Evolutionary conservation across 306 rosid genomes (phyloP).

Genomic region (Acacia melanoxylon): DNA sequence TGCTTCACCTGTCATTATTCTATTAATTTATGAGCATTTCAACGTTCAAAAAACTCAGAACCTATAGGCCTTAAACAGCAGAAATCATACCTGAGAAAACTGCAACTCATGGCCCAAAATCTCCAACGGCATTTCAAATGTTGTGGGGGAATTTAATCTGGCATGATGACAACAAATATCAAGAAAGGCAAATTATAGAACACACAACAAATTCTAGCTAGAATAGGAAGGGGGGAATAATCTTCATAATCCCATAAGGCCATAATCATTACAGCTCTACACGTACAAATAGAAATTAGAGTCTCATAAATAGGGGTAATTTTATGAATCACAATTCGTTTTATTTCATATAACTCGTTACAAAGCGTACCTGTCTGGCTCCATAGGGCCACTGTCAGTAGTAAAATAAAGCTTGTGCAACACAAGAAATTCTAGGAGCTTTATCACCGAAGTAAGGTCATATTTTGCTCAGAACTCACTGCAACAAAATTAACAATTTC

Average conservation of each 20-base stretch:
- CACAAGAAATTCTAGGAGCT: constrained; percentile 19
- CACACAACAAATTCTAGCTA: neutral
- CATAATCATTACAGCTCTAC: neutral
- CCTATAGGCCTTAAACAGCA: neutral
- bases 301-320: neutral
- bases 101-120: constrained; percentile 80
- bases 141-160: constrained; percentile 84
- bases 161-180: constrained; percentile 15
- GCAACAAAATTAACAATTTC: neutral
- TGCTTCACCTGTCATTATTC: neutral
- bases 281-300: neutral
- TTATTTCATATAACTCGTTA: constrained; percentile 1
- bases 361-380: constrained; percentile 48
- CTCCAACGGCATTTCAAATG: constrained; percentile 84
- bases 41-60: constrained; percentile 12
- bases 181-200: constrained; percentile 2
- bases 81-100: constrained; percentile 68
- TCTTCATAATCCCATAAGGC: constrained; percentile 2
- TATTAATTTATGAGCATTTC: neutral
- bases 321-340: neutral
- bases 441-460: constrained; percentile 11
- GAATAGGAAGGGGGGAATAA: neutral
- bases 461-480: constrained; percentile 31
- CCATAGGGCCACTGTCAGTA: constrained; percentile 35
- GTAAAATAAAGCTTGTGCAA: neutral